phyloP scores from a whole-genome alignment of 495 filamentous ascomycete genomes.

The Entonaema liquescens region DNA sequence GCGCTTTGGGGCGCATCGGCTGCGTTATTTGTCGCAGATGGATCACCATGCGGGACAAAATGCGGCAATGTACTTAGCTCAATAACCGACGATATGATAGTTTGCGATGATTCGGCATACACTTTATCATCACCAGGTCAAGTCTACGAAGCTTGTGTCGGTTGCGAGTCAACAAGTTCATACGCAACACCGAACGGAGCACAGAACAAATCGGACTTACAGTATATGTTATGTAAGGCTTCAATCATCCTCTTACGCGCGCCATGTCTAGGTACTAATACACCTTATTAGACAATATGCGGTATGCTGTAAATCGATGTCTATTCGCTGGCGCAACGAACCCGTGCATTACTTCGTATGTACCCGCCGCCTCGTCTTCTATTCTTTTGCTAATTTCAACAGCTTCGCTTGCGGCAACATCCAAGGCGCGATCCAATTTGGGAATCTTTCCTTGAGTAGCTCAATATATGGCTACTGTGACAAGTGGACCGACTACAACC shows the following conservation, averaged over 20 bases:
- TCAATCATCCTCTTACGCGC: neutral
- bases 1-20: constrained; percentile 43
- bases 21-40: constrained; percentile 48
- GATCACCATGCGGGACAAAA: constrained; percentile 52
- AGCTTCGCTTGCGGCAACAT: constrained; percentile 55
- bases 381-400: constrained; percentile 15
- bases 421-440: constrained; percentile 45
- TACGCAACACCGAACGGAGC: constrained; percentile 38
- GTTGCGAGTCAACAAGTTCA: constrained; percentile 53
- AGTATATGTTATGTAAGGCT: constrained; percentile 54
- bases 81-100: constrained; percentile 52
- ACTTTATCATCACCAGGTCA: constrained; percentile 37
- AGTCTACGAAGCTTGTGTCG: constrained; percentile 54
- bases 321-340: constrained; percentile 45
- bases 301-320: constrained; percentile 52
- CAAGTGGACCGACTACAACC: constrained; percentile 46
- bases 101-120: constrained; percentile 49
- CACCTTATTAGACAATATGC: constrained; percentile 52
- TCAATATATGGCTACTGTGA: constrained; percentile 54
- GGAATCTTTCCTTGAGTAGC: constrained; percentile 47
- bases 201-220: constrained; percentile 47
- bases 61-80: constrained; percentile 55
- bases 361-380: constrained; percentile 1
- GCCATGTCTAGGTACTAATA: constrained; percentile 3
- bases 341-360: constrained; percentile 56